Conservation (phyloP, 2,329 filamentous ascomycete species). For the Stagonosporopsis rhizophila region DNA sequence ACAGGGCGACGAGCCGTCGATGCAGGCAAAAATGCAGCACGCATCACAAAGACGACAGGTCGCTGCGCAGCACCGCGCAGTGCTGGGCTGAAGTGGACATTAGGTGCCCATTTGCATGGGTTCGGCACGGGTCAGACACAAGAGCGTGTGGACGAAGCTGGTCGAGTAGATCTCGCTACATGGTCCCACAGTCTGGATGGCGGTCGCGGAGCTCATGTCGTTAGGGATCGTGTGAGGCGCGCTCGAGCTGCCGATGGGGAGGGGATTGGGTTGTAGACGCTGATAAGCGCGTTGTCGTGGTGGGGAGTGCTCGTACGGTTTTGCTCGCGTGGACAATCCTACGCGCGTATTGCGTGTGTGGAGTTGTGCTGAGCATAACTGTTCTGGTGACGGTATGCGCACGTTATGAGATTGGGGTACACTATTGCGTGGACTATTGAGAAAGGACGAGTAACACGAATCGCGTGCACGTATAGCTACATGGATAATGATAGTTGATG, state of each 20-base stretch:
- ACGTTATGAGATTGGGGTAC: neutral
- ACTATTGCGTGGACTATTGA: neutral
- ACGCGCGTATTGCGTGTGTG: neutral
- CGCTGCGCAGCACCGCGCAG: neutral
- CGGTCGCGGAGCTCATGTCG: neutral
- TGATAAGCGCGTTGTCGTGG: conserved; percentile 1
- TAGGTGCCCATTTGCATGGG: neutral
- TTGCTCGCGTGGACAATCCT: neutral
- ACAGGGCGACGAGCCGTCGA: conserved; percentile 18
- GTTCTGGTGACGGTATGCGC: neutral
- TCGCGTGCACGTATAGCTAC: neutral
- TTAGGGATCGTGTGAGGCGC: conserved; percentile 3
- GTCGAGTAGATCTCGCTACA: conserved; percentile 6
- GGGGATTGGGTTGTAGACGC: conserved; percentile 9
- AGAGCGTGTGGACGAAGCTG: conserved; percentile 4
- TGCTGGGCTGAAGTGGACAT: conserved; percentile 6
- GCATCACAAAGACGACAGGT: conserved; percentile 9
- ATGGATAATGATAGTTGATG: neutral
- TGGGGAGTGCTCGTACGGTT: neutral
- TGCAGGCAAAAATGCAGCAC: conserved; percentile 12
- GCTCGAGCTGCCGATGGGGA: conserved; percentile 1
- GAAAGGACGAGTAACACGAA: neutral
- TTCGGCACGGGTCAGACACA: neutral
- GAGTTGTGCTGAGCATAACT: neutral
- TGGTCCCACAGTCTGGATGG: neutral